Evolutionary conservation across 2,329 filamentous ascomycete genomes (phyloP).

Genomic region (Phialophora macrospora): DNA sequence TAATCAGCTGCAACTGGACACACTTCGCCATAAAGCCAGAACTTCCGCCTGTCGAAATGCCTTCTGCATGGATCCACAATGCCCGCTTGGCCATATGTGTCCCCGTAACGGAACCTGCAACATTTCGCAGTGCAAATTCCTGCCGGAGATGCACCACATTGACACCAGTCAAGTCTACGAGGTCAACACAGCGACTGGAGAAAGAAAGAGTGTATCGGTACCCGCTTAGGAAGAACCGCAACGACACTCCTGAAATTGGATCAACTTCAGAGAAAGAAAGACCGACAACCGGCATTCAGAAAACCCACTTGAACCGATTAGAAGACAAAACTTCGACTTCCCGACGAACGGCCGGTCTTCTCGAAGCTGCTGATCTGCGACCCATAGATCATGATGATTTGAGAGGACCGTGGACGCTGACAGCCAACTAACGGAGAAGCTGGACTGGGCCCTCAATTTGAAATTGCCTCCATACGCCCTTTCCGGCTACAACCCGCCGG

Average conservation of each 20-base stretch:
- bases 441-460: not conserved
- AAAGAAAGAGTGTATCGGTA: constrained; percentile 25
- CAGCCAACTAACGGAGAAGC: not conserved
- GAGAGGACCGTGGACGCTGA: constrained; percentile 1
- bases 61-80: constrained; percentile 32
- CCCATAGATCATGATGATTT: constrained; percentile 15
- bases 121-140: constrained; percentile 30
- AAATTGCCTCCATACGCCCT: not conserved
- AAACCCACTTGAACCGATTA: constrained; percentile 4
- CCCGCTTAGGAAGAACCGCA: constrained; percentile 27
- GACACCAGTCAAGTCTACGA: constrained; percentile 30
- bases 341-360: constrained; percentile 1
- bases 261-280: not conserved
- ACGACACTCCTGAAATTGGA: not conserved
- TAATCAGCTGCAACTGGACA: constrained; percentile 31
- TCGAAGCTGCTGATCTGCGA: constrained; percentile 13
- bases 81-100: constrained; percentile 36
- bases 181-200: constrained; percentile 26
- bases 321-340: not conserved
- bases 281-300: not conserved
- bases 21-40: constrained; percentile 35
- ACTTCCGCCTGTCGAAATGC: constrained; percentile 34
- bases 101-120: constrained; percentile 27
- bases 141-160: constrained; percentile 35
- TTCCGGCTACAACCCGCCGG: constrained; percentile 2